phyloP scores from a whole-genome alignment of 2,329 filamentous ascomycete genomes.

The Verticillium klebahnii region DNA sequence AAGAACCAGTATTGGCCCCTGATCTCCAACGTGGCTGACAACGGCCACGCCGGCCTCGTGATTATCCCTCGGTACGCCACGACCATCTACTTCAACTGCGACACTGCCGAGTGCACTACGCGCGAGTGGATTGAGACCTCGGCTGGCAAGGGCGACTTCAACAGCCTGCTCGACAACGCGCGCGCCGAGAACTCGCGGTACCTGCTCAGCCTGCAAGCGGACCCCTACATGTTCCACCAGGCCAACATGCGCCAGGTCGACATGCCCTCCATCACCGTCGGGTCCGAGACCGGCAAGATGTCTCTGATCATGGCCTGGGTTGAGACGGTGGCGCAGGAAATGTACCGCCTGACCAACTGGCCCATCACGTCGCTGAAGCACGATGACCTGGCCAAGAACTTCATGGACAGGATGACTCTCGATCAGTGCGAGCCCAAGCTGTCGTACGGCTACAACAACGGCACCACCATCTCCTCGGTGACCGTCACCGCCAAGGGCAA shows the following conservation, averaged over 20 bases:
- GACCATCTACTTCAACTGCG: slow-evolving; percentile 62
- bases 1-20: slow-evolving; percentile 1
- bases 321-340: slow-evolving; percentile 49
- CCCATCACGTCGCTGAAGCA: slow-evolving; percentile 19
- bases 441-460: slow-evolving; percentile 37
- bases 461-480: slow-evolving; percentile 41
- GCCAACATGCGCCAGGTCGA: slow-evolving; percentile 53
- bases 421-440: slow-evolving; percentile 47
- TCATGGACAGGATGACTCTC: slow-evolving; percentile 47
- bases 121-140: slow-evolving; percentile 59
- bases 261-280: slow-evolving; percentile 40
- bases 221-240: slow-evolving; percentile 59
- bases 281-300: slow-evolving; percentile 37
- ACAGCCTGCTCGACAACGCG: slow-evolving; percentile 45
- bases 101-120: slow-evolving; percentile 50
- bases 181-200: slow-evolving; percentile 50
- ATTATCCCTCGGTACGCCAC: slow-evolving; percentile 57
- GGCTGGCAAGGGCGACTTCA: slow-evolving; percentile 47
- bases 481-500: slow-evolving; percentile 43
- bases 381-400: slow-evolving; percentile 46
- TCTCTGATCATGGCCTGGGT: slow-evolving; percentile 55
- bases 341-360: slow-evolving; percentile 40
- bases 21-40: slow-evolving; percentile 34
- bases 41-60: slow-evolving; percentile 51
- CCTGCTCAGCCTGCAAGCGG: slow-evolving; percentile 50